Conservation (phyloP, 495 filamentous ascomycete genomes). For the Xylaria castorea region DNA sequence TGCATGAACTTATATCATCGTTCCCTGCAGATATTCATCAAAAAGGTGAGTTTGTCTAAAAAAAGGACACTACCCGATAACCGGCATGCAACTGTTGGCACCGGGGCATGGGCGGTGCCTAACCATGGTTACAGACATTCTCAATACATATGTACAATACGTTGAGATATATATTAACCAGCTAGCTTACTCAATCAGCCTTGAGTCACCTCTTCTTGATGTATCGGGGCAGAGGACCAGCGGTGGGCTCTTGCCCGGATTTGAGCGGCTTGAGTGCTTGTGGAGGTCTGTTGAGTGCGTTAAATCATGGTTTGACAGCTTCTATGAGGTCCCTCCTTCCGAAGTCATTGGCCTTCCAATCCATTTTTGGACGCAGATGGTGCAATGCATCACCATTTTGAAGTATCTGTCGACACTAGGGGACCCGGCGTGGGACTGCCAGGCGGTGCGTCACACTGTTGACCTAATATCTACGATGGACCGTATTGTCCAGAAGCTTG, state of each 20-base stretch:
- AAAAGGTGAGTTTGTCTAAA: neutral
- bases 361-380: slow-evolving; percentile 48
- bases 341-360: slow-evolving; percentile 42
- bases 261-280: slow-evolving; percentile 45
- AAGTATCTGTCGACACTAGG: slow-evolving; percentile 49
- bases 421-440: slow-evolving; percentile 51
- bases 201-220: slow-evolving; percentile 28
- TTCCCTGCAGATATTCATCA: slow-evolving; percentile 2
- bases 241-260: slow-evolving; percentile 31
- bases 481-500: slow-evolving; percentile 26
- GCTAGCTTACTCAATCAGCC: slow-evolving; percentile 36
- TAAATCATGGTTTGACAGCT: slow-evolving; percentile 46
- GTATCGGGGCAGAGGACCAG: slow-evolving; percentile 15
- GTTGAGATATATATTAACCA: slow-evolving; percentile 50
- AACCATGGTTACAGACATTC: slow-evolving; percentile 31
- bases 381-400: slow-evolving; percentile 45
- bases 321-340: slow-evolving; percentile 39
- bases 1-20: slow-evolving; percentile 4
- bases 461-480: slow-evolving; percentile 43
- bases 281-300: slow-evolving; percentile 46
- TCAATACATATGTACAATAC: slow-evolving; percentile 44
- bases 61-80: neutral
- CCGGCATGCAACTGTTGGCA: neutral
- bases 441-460: slow-evolving; percentile 44
- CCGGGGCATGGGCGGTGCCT: neutral